Evolutionary conservation across 805 yeast species (phyloP).

Genomic region (Wickerhamomyces strasburgensis): DNA sequence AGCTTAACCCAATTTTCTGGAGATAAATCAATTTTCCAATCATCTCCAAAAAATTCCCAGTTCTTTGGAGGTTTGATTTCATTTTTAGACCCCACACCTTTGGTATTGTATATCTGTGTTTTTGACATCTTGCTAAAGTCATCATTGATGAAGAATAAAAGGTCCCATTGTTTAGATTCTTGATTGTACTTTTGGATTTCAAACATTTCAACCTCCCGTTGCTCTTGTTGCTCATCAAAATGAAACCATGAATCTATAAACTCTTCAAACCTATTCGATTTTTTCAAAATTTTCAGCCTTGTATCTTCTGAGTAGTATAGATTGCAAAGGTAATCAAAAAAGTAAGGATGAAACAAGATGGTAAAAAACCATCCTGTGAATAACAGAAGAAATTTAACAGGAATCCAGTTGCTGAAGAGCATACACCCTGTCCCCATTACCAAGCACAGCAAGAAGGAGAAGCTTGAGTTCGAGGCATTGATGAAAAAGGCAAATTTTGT

Average conservation of each 20-base stretch:
- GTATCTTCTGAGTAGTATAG: conserved; percentile 60
- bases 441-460: conserved; percentile 40
- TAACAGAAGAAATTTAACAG: conserved; percentile 32
- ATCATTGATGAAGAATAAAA: conserved; percentile 53
- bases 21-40: conserved; percentile 65
- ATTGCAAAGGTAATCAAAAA: conserved; percentile 42
- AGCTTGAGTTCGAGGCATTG: conserved; percentile 54
- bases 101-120: conserved; percentile 22
- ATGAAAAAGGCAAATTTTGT: conserved; percentile 57
- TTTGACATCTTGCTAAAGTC: conserved; percentile 47
- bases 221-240: conserved; percentile 36
- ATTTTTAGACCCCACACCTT: conserved; percentile 1
- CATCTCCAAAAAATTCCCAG: conserved; percentile 46
- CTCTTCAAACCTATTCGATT: conserved; percentile 46
- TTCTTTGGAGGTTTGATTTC: conserved; percentile 51
- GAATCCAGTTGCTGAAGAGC: conserved; percentile 28
- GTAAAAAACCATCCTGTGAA: conserved; percentile 44
- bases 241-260: conserved; percentile 35
- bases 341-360: conserved; percentile 47
- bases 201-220: conserved; percentile 55
- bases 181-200: conserved; percentile 57
- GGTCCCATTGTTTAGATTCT: conserved; percentile 53
- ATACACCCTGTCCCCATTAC: conserved; percentile 28
- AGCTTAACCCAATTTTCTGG: conserved; percentile 60
- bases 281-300: conserved; percentile 42